Base-by-base conservation (phyloP, 1,284 basidiomycete species). In the Austroboletus novae-zelandiae region DNA sequence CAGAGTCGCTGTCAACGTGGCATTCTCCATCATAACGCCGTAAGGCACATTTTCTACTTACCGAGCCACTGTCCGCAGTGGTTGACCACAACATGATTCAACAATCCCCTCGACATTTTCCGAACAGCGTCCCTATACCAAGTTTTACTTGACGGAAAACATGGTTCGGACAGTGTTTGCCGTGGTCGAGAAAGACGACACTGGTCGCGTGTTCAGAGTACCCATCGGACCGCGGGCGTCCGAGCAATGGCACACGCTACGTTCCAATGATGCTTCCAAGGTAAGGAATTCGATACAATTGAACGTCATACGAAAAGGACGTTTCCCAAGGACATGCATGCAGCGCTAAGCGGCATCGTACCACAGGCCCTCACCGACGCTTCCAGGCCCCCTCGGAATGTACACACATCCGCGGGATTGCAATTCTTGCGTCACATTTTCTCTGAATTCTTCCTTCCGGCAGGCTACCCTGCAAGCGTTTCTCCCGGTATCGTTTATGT, bases 391-490 rank as follows among this genome's bases (percentile, higher is more conserved):
- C 34, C 18, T 36, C n/a, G 27, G 40, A 52, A 43, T 20, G 11
- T 17, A 25, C 7, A 23, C 25, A 9, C 40, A 18, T 25, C n/a
- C 41, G 18, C 8, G 14, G 31, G 36, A 36, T 30, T 43, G 4
- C 50, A 20, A 1, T 47, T 50, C 5, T 32, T 61, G n/a, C 39
- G 52, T 29, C 61, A 72, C 34, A 57, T 76, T 37, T 54, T 78
- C 5, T 66, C 64, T 13, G 75, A 77, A 46, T 69, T 84, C 23
- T 85, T 86, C 55, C 71, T 84, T 27, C 82, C 83, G 2, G 74
- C 78, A 32, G 81, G 81, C 0, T 85, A 81, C 58, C 82, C 83
- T 4, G 61, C 70, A 9, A 81, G 70, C 36, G 83, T 85, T 30
- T 80, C 81, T 40, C 71, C 80, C 64, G 83, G 83, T 81, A 52